A percentile compares a stretch with the other conserved stretches of the same genome.
Evolutionary conservation across 768 basidiomycete genomes (phyloP).

Genomic region (Coprinopsis marcescibilis): DNA sequence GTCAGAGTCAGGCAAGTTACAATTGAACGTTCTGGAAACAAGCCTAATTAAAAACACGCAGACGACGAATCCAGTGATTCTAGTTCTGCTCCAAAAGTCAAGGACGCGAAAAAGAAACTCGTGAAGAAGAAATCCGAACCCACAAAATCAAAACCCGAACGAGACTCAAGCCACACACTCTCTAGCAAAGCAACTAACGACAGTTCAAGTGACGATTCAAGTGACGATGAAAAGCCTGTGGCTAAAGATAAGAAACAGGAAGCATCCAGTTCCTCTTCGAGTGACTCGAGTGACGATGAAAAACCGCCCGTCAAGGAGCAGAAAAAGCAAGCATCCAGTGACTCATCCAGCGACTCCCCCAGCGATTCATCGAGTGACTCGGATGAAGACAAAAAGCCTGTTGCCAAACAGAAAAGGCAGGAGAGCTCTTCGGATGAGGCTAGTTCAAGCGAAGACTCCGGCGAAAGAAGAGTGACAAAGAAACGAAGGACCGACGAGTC

Average conservation of each 20-base stretch:
- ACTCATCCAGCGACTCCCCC: too few species aligned
- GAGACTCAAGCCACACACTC: slow-evolving; percentile 36
- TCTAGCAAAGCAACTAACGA: slow-evolving; percentile 10
- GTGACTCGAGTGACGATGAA: slow-evolving; percentile 9
- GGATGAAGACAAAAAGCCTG: slow-evolving; percentile 9
- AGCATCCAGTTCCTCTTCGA: slow-evolving; percentile 23
- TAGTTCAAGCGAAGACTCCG: slow-evolving; percentile 20
- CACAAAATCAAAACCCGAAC: slow-evolving; percentile 14
- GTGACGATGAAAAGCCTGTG: slow-evolving; percentile 9
- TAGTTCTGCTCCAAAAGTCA: slow-evolving; percentile 11
- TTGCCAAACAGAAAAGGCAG: slow-evolving; percentile 13
- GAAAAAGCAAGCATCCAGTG: too few species aligned
- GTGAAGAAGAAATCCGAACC: slow-evolving; percentile 6
- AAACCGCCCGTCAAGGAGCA: slow-evolving; percentile 8
- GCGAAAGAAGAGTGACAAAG: slow-evolving; percentile 41
- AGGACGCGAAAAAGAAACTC: slow-evolving; percentile 6
- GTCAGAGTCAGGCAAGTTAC: slow-evolving; percentile 17
- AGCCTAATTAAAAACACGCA: neutral
- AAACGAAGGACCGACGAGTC: slow-evolving; percentile 52
- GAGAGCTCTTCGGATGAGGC: slow-evolving; percentile 11
- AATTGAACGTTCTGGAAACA: neutral
- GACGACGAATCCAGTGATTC: slow-evolving; percentile 33
- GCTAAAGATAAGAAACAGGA: slow-evolving; percentile 13
- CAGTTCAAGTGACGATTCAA: slow-evolving; percentile 10
- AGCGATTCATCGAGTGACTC: slow-evolving; percentile 10